Evolutionary conservation across 2,329 filamentous ascomycete genomes (phyloP), one percentile per base, ranked within the genome.

Genomic region (Chaetomium strumarium): DNA sequence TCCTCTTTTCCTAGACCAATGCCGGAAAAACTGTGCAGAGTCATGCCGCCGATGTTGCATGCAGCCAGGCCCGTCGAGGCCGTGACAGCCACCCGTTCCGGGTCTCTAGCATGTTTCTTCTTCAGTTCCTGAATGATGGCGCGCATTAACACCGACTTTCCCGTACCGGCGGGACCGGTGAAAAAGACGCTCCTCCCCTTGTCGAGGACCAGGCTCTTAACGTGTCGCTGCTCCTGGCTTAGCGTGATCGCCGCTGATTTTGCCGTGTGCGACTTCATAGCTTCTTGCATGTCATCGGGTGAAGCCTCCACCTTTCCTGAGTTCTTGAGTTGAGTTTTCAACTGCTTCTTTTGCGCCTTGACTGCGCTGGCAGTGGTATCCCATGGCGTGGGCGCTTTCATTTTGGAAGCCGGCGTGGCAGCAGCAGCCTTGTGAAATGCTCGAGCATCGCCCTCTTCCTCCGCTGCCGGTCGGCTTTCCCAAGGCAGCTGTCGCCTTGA

Each of bases 1-100:
- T 88, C 79, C 62, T 97, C 93, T 68, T 97, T 97, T 36, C 93
- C 93, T 13, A 99, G 76, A 1, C 93, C 95, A 61, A 99, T 96
- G 3, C 93, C 93, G 12, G 92, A 80, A 72, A 96, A 99, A 68
- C 91, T 96, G 71, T 99, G 93, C 14, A 99, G 76, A 0, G 93
- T 99, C 50, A 95, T 89, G 63, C 93, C 93, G 34, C 91, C 92
- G 58, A 99, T 91, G 62, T 99, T 97, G 72, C 92, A 97, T 17
- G 93, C 93, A 45, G 93, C 95, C 49, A 99, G 78, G 43, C 93
- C 93, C 0, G 93, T 99, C 0, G 93, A 99, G 8, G 93, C 93
- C 1, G 93, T 97, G 24, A 99, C 88, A 5, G 92, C 92, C 40
- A 99, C 80, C 52, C 88, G 80, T 66, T 96, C 93, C 0, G 86